Evolutionary conservation across 208 protist genomes (phyloP), one percentile per base, ranked within the genome.

Genomic region (Angomonas ambiguus): DNA sequence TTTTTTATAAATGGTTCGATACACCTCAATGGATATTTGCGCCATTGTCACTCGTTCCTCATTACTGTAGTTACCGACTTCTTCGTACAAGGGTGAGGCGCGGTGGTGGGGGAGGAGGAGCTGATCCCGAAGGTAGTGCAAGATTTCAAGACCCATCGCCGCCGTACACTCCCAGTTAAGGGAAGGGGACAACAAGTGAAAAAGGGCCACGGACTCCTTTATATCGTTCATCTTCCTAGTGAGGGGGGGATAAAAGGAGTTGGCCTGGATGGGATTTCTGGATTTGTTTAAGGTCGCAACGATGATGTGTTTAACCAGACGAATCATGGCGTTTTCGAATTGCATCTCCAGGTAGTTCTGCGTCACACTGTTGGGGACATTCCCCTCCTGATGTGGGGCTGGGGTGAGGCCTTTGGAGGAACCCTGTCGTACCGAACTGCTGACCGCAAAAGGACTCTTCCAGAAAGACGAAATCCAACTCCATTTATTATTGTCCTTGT

Each of bases 241-340:
- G 27, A 13, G 53, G 67, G 35, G 53, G n/a, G n/a, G n/a, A n/a
- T n/a, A n/a, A n/a, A n/a, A n/a, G n/a, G n/a, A n/a, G n/a, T n/a
- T n/a, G n/a, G n/a, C n/a, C n/a, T n/a, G n/a, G n/a, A n/a, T n/a
- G n/a, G n/a, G n/a, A n/a, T n/a, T n/a, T n/a, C n/a, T 60, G 18
- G 62, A 67, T 28, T 65, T 51, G 24, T 77, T 53, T 33, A 90
- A 56, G 13, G 72, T 57, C 16, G 80, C 80, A 31, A 72, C 77
- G 63, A 90, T 84, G 30, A 67, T 72, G 45, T 74, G 76, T 56
- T 76, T 85, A 20, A 90, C 69, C n/a, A 90, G 72, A 3, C 80
- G 73, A 58, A 83, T 68, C 42, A 67, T 71, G 3, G 70, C 66
- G 57, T 49, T 56, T 61, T 88, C 79, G 64, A 85, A 83, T 41